Evolutionary conservation across 805 yeast species (phyloP).

Genomic region (Helenozyma rhizophorensis): DNA sequence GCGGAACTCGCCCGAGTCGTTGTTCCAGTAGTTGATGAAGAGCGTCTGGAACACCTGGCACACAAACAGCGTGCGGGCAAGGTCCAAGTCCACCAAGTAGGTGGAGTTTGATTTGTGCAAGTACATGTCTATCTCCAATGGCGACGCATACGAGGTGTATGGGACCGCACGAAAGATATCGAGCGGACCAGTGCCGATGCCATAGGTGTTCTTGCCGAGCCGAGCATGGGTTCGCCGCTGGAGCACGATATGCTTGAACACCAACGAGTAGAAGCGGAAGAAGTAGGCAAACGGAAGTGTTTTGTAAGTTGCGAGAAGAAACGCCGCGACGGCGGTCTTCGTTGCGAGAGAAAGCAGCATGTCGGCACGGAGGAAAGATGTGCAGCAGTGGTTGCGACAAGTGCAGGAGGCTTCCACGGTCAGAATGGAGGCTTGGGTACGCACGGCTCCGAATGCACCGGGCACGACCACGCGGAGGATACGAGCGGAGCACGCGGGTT

Average conservation of each 20-base stretch:
- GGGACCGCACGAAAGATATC: conserved; percentile 42
- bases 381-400: too few species aligned
- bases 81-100: conserved; percentile 76
- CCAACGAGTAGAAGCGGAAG: conserved; percentile 53
- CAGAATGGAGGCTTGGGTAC: too few species aligned
- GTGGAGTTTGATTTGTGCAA: conserved; percentile 86
- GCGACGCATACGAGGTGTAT: conserved; percentile 56
- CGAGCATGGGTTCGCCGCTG: conserved; percentile 22
- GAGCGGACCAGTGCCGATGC: conserved; percentile 20
- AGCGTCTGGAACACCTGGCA: conserved; percentile 52
- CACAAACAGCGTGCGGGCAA: conserved; percentile 66
- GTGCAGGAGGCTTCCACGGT: too few species aligned
- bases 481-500: too few species aligned
- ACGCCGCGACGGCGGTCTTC: conserved; percentile 11
- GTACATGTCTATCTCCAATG: conserved; percentile 80
- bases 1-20: conserved; percentile 31
- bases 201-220: conserved; percentile 30
- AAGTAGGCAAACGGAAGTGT: conserved; percentile 65
- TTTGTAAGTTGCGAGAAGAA: conserved; percentile 48
- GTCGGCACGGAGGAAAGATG: neutral
- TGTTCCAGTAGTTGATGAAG: conserved; percentile 43
- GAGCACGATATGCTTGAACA: conserved; percentile 38
- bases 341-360: conserved; percentile 1
- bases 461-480: too few species aligned
- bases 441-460: too few species aligned